Conservation (phyloP, 139 green algal species). For the Coelastrella sp. region DNA sequence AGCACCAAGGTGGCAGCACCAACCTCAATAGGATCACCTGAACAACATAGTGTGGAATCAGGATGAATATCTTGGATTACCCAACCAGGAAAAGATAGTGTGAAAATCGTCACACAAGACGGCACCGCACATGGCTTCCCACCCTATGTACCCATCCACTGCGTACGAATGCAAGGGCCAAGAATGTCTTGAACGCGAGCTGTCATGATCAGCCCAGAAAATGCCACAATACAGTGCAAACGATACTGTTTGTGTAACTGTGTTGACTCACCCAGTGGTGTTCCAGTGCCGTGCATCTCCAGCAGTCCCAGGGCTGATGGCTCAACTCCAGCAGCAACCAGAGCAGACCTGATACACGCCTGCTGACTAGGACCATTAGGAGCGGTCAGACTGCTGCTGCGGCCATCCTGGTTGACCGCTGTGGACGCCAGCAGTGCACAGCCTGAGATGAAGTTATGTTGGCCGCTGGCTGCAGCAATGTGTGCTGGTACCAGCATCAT, state of each 20-base stretch:
- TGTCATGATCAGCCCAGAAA: too few species aligned
- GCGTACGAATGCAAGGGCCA: not conserved
- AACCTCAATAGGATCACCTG: slow-evolving; percentile 49
- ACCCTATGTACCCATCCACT: not conserved
- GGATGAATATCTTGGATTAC: too few species aligned
- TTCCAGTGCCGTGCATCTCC: slow-evolving; percentile 89
- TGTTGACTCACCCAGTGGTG: slow-evolving; percentile 73
- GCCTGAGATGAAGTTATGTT: not conserved
- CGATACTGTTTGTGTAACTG: too few species aligned
- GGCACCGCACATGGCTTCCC: too few species aligned
- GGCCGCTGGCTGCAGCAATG: not conserved
- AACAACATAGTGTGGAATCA: too few species aligned
- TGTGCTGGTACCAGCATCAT: slow-evolving; percentile 49
- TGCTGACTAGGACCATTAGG: slow-evolving; percentile 91
- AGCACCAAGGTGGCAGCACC: slow-evolving; percentile 64
- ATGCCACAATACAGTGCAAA: too few species aligned
- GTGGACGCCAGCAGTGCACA: slow-evolving; percentile 70
- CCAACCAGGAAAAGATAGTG: too few species aligned
- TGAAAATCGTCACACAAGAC: too few species aligned
- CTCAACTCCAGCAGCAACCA: slow-evolving; percentile 55
- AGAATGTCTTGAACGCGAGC: too few species aligned
- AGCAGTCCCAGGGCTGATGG: slow-evolving; percentile 53
- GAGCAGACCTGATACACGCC: slow-evolving; percentile 72
- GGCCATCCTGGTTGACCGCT: slow-evolving; percentile 92
- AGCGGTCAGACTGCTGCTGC: slow-evolving; percentile 89